Conservation (phyloP, 495 filamentous ascomycete species). For the Melanomma pulvis-pyrius region DNA sequence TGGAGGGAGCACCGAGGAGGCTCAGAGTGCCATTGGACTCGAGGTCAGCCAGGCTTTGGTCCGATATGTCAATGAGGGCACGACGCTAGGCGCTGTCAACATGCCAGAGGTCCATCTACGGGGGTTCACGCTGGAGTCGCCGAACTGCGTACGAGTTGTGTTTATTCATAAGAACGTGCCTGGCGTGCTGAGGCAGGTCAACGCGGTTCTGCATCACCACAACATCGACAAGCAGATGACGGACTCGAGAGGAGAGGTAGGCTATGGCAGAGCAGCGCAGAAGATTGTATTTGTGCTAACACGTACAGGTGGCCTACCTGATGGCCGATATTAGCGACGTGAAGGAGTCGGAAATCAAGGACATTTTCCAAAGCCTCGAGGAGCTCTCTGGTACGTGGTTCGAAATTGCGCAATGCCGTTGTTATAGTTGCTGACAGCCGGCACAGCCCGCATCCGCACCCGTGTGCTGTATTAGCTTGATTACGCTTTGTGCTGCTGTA, state of each 20-base stretch:
- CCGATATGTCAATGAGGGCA: constrained; percentile 90
- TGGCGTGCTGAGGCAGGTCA: constrained; percentile 90
- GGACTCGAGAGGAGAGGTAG: constrained; percentile 79
- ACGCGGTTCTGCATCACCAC: constrained; percentile 88
- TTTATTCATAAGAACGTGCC: constrained; percentile 96
- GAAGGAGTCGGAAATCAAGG: constrained; percentile 76
- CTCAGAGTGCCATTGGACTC: constrained; percentile 92
- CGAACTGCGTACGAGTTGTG: constrained; percentile 85
- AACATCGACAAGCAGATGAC: constrained; percentile 99
- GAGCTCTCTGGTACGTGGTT: constrained; percentile 70
- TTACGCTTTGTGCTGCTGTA: neutral
- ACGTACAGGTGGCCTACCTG: constrained; percentile 73
- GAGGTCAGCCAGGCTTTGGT: constrained; percentile 88
- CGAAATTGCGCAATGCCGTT: neutral
- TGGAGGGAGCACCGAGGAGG: constrained; percentile 96
- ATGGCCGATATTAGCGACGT: constrained; percentile 97
- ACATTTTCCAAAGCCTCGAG: constrained; percentile 80
- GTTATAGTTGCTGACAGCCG: constrained; percentile 11
- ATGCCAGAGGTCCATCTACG: constrained; percentile 91
- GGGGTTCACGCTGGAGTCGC: constrained; percentile 82
- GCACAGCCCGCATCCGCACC: constrained; percentile 67
- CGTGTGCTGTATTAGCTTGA: constrained; percentile 74
- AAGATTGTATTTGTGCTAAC: neutral
- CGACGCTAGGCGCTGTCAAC: constrained; percentile 89
- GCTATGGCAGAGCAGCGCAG: too few relatives aligned